phyloP scores from a whole-genome alignment of 2,329 filamentous ascomycete species.

The Arthrobotrys megalospora region DNA sequence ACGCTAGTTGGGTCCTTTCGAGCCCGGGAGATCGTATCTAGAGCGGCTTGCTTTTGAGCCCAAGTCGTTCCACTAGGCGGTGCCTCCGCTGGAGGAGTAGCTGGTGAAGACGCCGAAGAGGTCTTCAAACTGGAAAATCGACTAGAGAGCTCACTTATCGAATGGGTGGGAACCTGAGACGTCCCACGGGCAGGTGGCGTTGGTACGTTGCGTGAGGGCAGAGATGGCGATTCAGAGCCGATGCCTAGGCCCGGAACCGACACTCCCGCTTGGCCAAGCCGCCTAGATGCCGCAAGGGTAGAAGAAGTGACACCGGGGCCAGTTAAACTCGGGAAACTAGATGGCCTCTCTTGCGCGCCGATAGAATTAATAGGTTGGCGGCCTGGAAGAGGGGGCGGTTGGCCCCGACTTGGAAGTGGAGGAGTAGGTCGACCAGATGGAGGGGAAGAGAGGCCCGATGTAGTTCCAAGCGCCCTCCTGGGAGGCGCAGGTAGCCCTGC shows the following conservation, averaged over 20 bases:
- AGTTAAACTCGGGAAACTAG: slow-evolving; percentile 64
- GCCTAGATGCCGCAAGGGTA: slow-evolving; percentile 72
- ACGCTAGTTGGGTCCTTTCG: slow-evolving; percentile 76
- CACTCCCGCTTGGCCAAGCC: slow-evolving; percentile 81
- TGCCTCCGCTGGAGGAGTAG: neutral
- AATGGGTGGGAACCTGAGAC: slow-evolving; percentile 71
- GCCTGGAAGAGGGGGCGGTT: slow-evolving; percentile 65
- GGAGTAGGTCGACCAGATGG: slow-evolving; percentile 61
- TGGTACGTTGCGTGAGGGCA: slow-evolving; percentile 64
- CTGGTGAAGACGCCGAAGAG: slow-evolving; percentile 62
- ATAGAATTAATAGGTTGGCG: slow-evolving; percentile 62
- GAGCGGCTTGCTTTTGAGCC: slow-evolving; percentile 75
- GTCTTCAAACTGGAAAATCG: slow-evolving; percentile 66
- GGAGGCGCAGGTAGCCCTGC: slow-evolving; percentile 80
- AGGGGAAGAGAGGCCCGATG: slow-evolving; percentile 59
- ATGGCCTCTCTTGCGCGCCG: slow-evolving; percentile 65
- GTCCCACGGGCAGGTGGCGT: slow-evolving; percentile 61
- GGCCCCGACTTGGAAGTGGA: slow-evolving; percentile 60
- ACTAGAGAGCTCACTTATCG: slow-evolving; percentile 77
- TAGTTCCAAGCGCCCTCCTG: slow-evolving; percentile 65
- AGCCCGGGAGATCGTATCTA: slow-evolving; percentile 75
- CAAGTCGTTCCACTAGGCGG: slow-evolving; percentile 74
- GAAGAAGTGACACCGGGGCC: slow-evolving; percentile 62
- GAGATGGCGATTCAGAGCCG: slow-evolving; percentile 68
- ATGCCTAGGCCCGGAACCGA: slow-evolving; percentile 85